These are phyloP conservation scores for Chrysanthemum seticuspe DNA, from an alignment of 129 eudicot genomes.

Conservation along the genomic window DNA sequence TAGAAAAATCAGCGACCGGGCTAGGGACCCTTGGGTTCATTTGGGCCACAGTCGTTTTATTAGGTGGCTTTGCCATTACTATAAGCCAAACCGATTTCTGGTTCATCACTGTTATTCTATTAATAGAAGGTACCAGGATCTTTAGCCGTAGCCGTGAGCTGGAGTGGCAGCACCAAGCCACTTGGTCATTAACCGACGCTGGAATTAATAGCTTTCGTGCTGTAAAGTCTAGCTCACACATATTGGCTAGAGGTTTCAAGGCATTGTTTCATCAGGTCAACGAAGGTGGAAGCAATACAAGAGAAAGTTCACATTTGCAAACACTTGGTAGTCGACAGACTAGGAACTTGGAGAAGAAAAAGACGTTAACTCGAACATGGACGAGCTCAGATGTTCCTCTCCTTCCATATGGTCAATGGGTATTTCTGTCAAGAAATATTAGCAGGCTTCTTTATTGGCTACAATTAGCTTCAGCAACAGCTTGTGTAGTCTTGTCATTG, in stretches of 20 bases:
- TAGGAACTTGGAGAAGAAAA: conserved; percentile 31
- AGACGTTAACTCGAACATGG: conserved; percentile 65
- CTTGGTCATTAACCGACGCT: conserved; percentile 75
- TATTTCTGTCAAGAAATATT: too few relatives aligned
- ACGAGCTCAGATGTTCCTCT: conserved; percentile 77
- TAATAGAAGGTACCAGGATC: conserved; percentile 79
- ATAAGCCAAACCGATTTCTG: conserved; percentile 77
- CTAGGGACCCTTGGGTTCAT: conserved; percentile 89
- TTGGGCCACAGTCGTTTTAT: conserved; percentile 90
- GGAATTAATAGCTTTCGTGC: conserved; percentile 69
- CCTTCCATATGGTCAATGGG: conserved; percentile 52
- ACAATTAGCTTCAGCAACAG: too few relatives aligned
- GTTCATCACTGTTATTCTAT: conserved; percentile 68
- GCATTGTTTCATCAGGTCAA: conserved; percentile 23
- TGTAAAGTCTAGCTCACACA: conserved; percentile 47
- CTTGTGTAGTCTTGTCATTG: too few relatives aligned
- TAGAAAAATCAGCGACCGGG: conserved; percentile 84
- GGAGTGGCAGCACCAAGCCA: conserved; percentile 97
- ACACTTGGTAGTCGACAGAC: conserved; percentile 6
- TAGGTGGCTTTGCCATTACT: conserved; percentile 90
- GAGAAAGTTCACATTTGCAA: background rate
- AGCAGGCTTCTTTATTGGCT: too few relatives aligned
- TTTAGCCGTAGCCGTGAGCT: conserved; percentile 95
- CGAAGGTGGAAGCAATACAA: background rate
- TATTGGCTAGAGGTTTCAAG: conserved; percentile 30